Evolutionary conservation across 306 rosid genomes (phyloP).

Genomic region (Gastrolobium villosum): DNA sequence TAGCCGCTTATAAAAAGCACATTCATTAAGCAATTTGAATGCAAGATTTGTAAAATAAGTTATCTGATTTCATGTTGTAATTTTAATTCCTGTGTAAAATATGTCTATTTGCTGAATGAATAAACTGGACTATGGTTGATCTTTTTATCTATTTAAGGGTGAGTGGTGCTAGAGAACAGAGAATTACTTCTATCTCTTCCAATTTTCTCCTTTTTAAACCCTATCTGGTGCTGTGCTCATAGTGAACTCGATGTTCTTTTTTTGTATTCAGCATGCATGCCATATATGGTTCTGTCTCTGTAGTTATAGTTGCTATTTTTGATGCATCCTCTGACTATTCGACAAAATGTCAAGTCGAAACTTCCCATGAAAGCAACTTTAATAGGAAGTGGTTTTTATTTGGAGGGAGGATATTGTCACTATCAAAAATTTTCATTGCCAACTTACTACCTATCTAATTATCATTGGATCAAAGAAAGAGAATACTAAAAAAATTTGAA

Average conservation of each 20-base stretch:
- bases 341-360: not conserved
- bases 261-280: not conserved
- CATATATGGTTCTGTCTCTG: not conserved
- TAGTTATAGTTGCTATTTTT: not conserved
- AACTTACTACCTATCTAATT: no score
- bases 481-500: no score
- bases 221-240: no score
- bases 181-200: no score
- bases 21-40: not conserved
- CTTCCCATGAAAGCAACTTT: not conserved
- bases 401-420: no score
- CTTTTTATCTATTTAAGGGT: not conserved
- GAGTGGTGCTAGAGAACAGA: no score
- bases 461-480: no score
- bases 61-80: conserved; percentile 17
- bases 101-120: not conserved
- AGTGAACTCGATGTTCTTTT: not conserved
- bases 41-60: not conserved
- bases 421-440: no score
- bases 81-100: not conserved
- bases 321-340: not conserved
- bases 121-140: not conserved
- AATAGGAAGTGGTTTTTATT: no score
- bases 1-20: conserved; percentile 61
- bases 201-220: no score